These are phyloP conservation scores for Pythium coloratum DNA, from an alignment of 352 stramenopile genomes.

Conservation along the genomic window DNA sequence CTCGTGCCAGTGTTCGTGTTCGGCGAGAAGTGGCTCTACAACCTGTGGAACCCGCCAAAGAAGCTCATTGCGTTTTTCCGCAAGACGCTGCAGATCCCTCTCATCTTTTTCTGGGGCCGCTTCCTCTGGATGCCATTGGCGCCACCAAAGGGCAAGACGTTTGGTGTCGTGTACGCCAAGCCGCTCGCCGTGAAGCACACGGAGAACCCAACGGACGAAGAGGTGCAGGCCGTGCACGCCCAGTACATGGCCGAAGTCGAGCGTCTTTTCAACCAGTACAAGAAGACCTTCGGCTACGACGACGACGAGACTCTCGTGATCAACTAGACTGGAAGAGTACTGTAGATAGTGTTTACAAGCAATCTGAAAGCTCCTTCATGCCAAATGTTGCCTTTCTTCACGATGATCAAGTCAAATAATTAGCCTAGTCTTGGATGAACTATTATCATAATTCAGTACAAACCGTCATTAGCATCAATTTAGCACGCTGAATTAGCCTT, in stretches of 20 bases:
- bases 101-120: slow-evolving; percentile 80
- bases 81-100: slow-evolving; percentile 70
- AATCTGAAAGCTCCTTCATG: too few relatives aligned
- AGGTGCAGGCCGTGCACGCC: slow-evolving; percentile 50
- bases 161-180: slow-evolving; percentile 75
- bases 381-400: too few relatives aligned
- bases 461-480: too few relatives aligned
- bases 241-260: slow-evolving; percentile 59
- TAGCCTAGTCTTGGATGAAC: too few relatives aligned
- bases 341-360: neutral
- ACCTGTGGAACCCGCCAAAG: slow-evolving; percentile 71
- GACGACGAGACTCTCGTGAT: slow-evolving; percentile 63
- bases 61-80: slow-evolving; percentile 61
- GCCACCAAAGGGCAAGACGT: slow-evolving; percentile 57
- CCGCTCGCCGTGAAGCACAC: slow-evolving; percentile 56
- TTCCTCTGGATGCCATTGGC: slow-evolving; percentile 78
- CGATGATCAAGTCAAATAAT: too few relatives aligned
- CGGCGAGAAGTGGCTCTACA: slow-evolving; percentile 80
- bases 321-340: neutral
- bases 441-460: too few relatives aligned
- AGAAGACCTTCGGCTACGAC: slow-evolving; percentile 68
- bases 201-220: slow-evolving; percentile 54
- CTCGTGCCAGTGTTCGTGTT: slow-evolving; percentile 82
- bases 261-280: slow-evolving; percentile 69
- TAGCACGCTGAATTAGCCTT: neutral